Conservation (phyloP, 129 eudicot genomes). For the Centella asiatica region DNA sequence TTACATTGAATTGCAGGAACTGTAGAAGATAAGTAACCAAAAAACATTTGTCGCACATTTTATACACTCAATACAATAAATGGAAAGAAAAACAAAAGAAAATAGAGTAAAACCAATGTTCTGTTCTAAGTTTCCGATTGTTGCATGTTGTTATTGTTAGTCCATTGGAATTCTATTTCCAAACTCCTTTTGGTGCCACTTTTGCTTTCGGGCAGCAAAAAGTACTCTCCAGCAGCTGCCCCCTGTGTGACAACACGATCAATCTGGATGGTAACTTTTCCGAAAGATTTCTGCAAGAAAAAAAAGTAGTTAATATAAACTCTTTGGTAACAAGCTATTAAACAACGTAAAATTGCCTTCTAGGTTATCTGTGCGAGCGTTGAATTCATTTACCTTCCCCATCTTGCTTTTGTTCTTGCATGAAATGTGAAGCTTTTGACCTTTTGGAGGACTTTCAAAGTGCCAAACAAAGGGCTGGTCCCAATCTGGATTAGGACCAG, state of each 20-base stretch:
- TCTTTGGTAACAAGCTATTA: background rate
- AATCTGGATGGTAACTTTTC: conserved; percentile 95
- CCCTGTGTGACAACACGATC: conserved; percentile 99
- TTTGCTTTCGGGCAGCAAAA: conserved; percentile 94
- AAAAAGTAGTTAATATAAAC: background rate
- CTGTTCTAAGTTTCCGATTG: conserved; percentile 8
- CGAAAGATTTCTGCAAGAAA: conserved; percentile 70
- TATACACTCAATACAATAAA: conserved; percentile 24
- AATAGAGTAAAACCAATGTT: background rate
- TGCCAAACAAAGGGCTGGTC: conserved; percentile 94
- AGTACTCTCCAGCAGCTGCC: conserved; percentile 91
- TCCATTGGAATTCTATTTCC: conserved; percentile 98
- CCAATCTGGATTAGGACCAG: conserved; percentile 97
- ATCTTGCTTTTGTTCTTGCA: conserved; percentile 99
- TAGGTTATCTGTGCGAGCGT: background rate
- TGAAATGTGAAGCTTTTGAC: conserved; percentile 95
- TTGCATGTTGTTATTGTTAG: conserved; percentile 44
- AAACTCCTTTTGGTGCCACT: conserved; percentile 89
- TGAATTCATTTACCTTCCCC: conserved; percentile 63
- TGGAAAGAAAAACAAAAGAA: conserved; percentile 1
- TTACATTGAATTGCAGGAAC: conserved; percentile 24
- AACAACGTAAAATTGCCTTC: background rate
- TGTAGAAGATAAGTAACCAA: conserved; percentile 8
- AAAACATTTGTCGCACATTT: conserved; percentile 9
- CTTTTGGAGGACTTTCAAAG: conserved; percentile 98